Base-by-base conservation (phyloP, 169 alveolate genomes). In the Plasmodium vivax region DNA sequence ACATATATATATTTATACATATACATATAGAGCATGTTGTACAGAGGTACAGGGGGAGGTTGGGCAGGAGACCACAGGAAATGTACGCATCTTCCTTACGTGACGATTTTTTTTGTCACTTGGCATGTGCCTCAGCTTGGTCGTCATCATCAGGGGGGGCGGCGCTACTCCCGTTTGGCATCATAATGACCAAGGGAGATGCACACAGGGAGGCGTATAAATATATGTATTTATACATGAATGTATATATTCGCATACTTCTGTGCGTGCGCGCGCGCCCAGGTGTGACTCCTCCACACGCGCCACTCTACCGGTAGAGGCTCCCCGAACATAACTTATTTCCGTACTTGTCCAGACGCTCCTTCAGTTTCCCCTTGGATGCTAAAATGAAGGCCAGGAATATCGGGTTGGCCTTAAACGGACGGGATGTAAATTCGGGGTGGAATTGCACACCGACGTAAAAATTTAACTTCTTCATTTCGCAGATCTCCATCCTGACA, bases 401-500 rank as follows among this genome's bases (percentile, higher is more conserved):
- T 34, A 97, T 93, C 8, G 99, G 99, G 47, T 97, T 96, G 16
- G 99, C 99, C 68, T 82, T 95, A 92, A 98, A 96, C 62, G 98
- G 98, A 75, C 97, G 95, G 3, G 99, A 97, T 16, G 96, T 97
- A 96, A 98, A 98, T 96, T 99, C 99, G 19, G 99, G 99, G 93
- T 99, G 99, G 96, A 96, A 99, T 94, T 99, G 99, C 3, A 98
- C 97, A 32, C 99, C 99, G 14, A 99, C 94, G 96, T 97, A 98
- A 96, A 97, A 99, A 36, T 99, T 99, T 93, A 98, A 99, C 16
- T 95, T 94, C 62, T 96, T 96, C 14, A 97, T 96, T 96, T 98
- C 97, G 71, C 95, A 92, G 82, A 98, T 95, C 92, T 98, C 99
- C 98, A 97, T 98, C 85, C 99, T 95, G 90, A 95, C 96, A 23